These are phyloP conservation scores for Aspergillus aculeatus DNA, from an alignment of 2,329 filamentous ascomycete species.

Conservation along the genomic window DNA sequence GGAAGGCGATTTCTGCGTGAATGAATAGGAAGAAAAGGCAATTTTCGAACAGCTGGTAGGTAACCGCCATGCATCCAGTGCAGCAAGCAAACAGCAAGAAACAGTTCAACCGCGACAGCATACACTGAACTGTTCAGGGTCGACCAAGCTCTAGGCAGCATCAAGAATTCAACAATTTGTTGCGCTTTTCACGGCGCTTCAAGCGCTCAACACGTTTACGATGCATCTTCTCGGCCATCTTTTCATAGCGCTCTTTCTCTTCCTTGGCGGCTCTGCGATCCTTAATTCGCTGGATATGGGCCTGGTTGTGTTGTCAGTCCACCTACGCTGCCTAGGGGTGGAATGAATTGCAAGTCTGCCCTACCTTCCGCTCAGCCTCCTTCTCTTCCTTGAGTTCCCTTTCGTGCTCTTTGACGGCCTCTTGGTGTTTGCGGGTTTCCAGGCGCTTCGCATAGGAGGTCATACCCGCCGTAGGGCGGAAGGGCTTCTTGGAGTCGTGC, in stretches of 20 bases:
- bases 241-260: conserved; percentile 87
- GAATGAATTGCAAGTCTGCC: background rate
- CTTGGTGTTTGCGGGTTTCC: conserved; percentile 66
- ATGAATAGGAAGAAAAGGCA: background rate
- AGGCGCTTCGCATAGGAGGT: conserved; percentile 76
- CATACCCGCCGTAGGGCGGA: conserved; percentile 76
- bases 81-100: background rate
- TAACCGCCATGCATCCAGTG: background rate
- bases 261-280: conserved; percentile 86
- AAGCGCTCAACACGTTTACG: conserved; percentile 88
- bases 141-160: background rate
- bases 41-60: background rate
- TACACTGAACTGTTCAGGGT: background rate
- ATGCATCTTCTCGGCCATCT: conserved; percentile 98
- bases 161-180: conserved; percentile 49
- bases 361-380: conserved; percentile 79
- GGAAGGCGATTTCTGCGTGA: background rate
- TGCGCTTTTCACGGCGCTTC: conserved; percentile 95
- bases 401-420: conserved; percentile 86
- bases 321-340: background rate
- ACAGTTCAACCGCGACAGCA: conserved; percentile 6
- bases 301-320: conserved; percentile 48
- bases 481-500: conserved; percentile 79
- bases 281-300: conserved; percentile 74
- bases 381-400: conserved; percentile 96